Evolutionary conservation across 192 early-diverging fungal genomes (phyloP).

Genomic region (Allomyces macrogynus): DNA sequence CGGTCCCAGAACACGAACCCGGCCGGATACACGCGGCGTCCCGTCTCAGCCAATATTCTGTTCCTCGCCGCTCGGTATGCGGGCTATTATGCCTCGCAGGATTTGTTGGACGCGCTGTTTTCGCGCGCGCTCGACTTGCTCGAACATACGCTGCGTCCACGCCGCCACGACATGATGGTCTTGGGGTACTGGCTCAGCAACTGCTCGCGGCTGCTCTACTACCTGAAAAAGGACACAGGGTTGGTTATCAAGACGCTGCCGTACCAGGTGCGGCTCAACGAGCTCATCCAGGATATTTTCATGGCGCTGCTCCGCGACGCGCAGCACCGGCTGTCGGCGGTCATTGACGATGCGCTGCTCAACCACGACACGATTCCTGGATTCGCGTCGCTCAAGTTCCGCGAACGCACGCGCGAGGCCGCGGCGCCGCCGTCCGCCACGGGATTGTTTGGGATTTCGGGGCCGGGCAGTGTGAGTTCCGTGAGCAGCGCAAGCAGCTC

Average conservation of each 20-base stretch:
- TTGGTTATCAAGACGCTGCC: constrained; percentile 48
- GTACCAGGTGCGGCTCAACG: constrained; percentile 57
- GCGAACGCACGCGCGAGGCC: background rate
- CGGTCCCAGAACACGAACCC: constrained; percentile 28
- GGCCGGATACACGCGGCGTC: constrained; percentile 25
- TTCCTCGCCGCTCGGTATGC: constrained; percentile 79
- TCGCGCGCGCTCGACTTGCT: constrained; percentile 19
- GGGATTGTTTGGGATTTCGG: no score
- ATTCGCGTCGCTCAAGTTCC: background rate
- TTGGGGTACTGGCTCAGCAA: constrained; percentile 76
- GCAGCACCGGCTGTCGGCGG: background rate
- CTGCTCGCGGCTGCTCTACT: constrained; percentile 58
- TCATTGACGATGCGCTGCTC: constrained; percentile 4
- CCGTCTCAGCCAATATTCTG: constrained; percentile 65
- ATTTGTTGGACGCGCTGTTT: constrained; percentile 51
- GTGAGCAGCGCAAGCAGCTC: no score
- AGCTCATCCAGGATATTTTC: constrained; percentile 29
- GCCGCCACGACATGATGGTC: constrained; percentile 29
- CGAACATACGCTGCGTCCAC: background rate
- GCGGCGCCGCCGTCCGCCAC: background rate
- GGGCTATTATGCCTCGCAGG: constrained; percentile 49
- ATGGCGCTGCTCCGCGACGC: constrained; percentile 5
- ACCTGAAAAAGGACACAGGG: constrained; percentile 64
- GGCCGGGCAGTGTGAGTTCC: no score
- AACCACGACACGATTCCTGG: constrained; percentile 1